Evolutionary conservation across 352 stramenopile genomes (phyloP).

Genomic region (Pythium brassicae): DNA sequence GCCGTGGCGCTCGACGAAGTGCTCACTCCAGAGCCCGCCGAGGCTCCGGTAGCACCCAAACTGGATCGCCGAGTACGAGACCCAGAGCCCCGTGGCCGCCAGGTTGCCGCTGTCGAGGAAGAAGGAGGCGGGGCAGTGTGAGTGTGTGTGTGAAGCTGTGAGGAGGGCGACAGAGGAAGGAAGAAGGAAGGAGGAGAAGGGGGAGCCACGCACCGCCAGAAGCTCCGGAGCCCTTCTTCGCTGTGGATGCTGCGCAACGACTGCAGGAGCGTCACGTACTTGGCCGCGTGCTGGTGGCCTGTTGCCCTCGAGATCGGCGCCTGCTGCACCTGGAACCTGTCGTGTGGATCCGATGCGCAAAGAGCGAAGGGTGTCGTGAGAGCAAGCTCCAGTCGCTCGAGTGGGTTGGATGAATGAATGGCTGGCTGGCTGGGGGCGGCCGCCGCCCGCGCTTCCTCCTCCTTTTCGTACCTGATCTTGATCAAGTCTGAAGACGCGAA

Average conservation of each 20-base stretch:
- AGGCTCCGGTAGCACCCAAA: constrained; percentile 68
- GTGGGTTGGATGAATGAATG: neutral
- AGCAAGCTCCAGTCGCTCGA: neutral
- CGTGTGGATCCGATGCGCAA: too few species aligned
- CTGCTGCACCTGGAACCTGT: constrained; percentile 73
- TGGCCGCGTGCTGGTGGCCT: constrained; percentile 11
- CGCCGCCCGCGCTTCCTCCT: too few species aligned
- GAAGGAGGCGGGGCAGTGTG: too few species aligned
- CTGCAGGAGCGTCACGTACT: constrained; percentile 53
- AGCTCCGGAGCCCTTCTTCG: constrained; percentile 76
- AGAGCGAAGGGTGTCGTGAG: too few species aligned
- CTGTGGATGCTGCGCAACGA: constrained; percentile 64
- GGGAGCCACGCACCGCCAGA: constrained; percentile 49
- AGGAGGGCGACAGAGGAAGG: neutral
- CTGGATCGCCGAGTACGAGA: constrained; percentile 79
- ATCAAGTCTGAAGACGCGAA: constrained; percentile 37
- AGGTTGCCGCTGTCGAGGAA: constrained; percentile 46
- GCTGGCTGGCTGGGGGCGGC: neutral
- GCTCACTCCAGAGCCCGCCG: constrained; percentile 27
- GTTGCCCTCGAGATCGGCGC: constrained; percentile 29
- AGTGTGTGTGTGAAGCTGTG: neutral
- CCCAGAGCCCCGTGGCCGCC: constrained; percentile 69
- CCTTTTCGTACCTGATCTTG: constrained; percentile 53
- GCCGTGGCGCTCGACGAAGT: constrained; percentile 16
- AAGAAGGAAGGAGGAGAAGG: neutral